phyloP scores from a whole-genome alignment of 1,284 basidiomycete species.

The Leccinum solheimii region DNA sequence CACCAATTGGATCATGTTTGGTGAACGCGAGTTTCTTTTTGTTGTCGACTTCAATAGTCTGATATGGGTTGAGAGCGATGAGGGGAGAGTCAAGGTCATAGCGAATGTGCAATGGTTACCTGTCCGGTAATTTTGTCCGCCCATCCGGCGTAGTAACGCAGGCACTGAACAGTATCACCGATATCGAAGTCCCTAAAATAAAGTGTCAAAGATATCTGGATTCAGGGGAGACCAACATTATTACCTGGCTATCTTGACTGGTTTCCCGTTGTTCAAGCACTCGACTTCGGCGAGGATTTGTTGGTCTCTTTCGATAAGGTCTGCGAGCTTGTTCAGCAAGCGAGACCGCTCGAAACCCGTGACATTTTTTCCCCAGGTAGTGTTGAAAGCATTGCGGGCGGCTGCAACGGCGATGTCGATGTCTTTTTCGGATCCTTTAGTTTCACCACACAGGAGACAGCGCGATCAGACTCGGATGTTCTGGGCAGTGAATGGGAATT shows the following conservation, averaged over 20 bases:
- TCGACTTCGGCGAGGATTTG: conserved; percentile 80
- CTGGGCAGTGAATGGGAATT: conserved; percentile 3
- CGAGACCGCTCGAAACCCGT: conserved; percentile 80
- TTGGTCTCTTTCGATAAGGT: conserved; percentile 86
- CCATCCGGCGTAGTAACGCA: conserved; percentile 81
- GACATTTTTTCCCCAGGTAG: conserved; percentile 88
- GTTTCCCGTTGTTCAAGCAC: conserved; percentile 83
- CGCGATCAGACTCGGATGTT: conserved; percentile 4
- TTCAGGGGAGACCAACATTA: neutral
- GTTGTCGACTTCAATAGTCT: conserved; percentile 83
- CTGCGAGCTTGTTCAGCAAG: conserved; percentile 84
- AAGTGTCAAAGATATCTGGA: neutral
- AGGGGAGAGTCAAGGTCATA: neutral
- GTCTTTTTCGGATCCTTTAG: conserved; percentile 68
- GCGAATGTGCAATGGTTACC: conserved; percentile 35
- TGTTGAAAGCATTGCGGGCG: conserved; percentile 83
- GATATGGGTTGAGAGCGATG: neutral
- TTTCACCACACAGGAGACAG: conserved; percentile 25
- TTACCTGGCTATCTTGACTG: conserved; percentile 71
- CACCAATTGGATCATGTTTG: conserved; percentile 91
- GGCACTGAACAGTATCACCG: conserved; percentile 74
- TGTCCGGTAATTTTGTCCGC: conserved; percentile 71
- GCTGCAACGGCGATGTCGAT: conserved; percentile 83
- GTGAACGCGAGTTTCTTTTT: conserved; percentile 83
- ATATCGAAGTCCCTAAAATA: conserved; percentile 77